Percentiles rank a stretch among this genome's conserved stretches.
phyloP scores from a whole-genome alignment of 345 rosid species.

The Fremontodendron californicum region DNA sequence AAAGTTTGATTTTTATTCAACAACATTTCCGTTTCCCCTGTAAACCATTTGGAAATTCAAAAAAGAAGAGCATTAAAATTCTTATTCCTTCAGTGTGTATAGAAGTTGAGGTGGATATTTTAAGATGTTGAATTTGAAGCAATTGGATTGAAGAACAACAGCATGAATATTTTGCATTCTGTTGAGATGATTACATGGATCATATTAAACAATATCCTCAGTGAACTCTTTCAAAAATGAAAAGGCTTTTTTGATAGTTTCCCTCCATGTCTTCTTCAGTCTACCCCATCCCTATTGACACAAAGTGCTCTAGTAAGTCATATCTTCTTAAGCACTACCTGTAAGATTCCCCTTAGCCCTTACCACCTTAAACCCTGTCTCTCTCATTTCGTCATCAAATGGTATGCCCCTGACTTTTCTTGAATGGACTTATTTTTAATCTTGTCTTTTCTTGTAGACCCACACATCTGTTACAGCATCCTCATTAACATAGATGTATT shows the following conservation, averaged over 20 bases:
- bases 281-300: not conserved
- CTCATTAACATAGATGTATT: not conserved
- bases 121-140: not conserved
- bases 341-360: not conserved
- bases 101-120: not conserved
- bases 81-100: not conserved
- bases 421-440: not conserved
- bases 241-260: not conserved
- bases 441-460: not conserved
- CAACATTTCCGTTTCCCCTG: not conserved
- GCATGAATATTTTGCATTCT: not conserved
- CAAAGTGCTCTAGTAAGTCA: not conserved
- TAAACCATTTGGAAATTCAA: not conserved
- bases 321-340: not conserved
- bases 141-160: not conserved
- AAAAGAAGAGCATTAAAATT: not conserved
- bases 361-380: not conserved
- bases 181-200: not conserved
- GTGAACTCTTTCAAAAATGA: not conserved
- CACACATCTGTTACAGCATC: not conserved
- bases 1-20: not conserved
- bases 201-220: not conserved
- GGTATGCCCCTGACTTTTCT: not conserved
- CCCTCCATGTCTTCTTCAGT: not conserved
- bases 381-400: not conserved